These are phyloP conservation scores for Diaporthe destruens DNA, from an alignment of 2,329 filamentous ascomycete species.

Conservation along the genomic window DNA sequence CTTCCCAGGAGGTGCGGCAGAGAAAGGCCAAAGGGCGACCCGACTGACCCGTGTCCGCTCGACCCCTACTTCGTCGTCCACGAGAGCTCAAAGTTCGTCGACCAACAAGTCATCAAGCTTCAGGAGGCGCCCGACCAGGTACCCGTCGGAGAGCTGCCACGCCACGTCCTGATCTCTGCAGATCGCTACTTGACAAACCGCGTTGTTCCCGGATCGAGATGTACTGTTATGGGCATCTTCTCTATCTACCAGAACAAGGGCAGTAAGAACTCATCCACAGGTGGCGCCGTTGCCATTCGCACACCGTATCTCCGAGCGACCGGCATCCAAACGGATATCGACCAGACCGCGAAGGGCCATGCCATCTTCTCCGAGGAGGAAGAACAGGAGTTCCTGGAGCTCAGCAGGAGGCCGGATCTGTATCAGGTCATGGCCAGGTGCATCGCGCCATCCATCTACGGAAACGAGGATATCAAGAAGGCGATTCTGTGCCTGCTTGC, in stretches of 20 bases:
- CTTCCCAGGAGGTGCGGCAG: constrained; percentile 84
- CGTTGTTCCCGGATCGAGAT: constrained; percentile 94
- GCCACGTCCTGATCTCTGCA: constrained; percentile 96
- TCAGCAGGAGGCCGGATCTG: constrained; percentile 91
- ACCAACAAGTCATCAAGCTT: constrained; percentile 97
- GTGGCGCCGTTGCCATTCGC: constrained; percentile 90
- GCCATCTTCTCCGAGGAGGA: constrained; percentile 92
- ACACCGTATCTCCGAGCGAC: constrained; percentile 95
- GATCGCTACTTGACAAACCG: constrained; percentile 95
- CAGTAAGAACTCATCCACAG: constrained; percentile 75
- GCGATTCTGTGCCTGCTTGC: constrained; percentile 93
- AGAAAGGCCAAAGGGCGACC: constrained; percentile 72
- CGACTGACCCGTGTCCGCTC: constrained; percentile 82
- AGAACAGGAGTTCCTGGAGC: constrained; percentile 93
- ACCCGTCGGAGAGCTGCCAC: constrained; percentile 92
- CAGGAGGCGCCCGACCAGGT: constrained; percentile 98
- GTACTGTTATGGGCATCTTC: constrained; percentile 96
- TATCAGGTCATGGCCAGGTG: constrained; percentile 91
- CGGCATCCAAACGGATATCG: constrained; percentile 90
- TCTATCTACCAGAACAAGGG: constrained; percentile 97
- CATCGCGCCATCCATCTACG: constrained; percentile 97
- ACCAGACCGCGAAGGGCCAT: constrained; percentile 88
- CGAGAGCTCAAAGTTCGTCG: constrained; percentile 93
- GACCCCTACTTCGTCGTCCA: constrained; percentile 97
- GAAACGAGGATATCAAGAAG: constrained; percentile 96